Base-by-base conservation (phyloP, 2,329 filamentous ascomycete species). In the Neoarthrinium moseri region DNA sequence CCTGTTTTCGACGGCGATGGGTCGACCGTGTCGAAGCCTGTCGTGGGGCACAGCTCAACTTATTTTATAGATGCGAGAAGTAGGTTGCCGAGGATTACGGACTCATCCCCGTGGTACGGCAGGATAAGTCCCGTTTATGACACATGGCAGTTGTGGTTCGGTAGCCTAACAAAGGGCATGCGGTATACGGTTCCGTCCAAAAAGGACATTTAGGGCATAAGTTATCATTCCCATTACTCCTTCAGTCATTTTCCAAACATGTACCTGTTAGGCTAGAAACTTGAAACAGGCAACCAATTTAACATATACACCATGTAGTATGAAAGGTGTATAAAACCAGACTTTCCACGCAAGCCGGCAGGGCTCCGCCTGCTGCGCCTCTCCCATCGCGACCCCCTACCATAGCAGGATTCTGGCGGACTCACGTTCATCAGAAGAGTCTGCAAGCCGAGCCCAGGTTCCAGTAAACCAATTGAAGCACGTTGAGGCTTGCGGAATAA, bases 1-100 rank as follows among this genome's bases (percentile, higher is more conserved):
- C 79, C 80, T 0, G 56, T 66, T 2, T 65, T 72, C 6, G 53
- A 59, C 2, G 59, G 68, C 4, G 56, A 61, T 4, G 56, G 65
- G 33, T 67, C 75, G 59, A 55, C 68, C 18, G 65, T 26, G 6
- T 52, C 55, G 12, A 50, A 46, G 26, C 55, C 55, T 12, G 55
- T 51, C 12, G 42, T 56, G 10, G 33, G 29, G 6, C 53, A 56
- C 20, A 57, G 54, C 36, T 50, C 48, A 20, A 50, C 48, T 4
- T 48, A 58, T 39, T 55, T 56, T 29, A 46, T 55, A 12, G n/a
- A 27, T 27, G 55, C 56, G 10, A 33, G 49, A 37, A 34, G 39
- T n/a, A 51, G 51, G 26, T 35, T 58, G 20, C 56, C 56, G 3
- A 49, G 46, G 32, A 43, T 56, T n/a, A 58, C 54, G 2, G 53